Evolutionary conservation across 2,329 filamentous ascomycete species (phyloP), one percentile per base, ranked within the genome.

Genomic region (Ploettnerulaceae sp.): DNA sequence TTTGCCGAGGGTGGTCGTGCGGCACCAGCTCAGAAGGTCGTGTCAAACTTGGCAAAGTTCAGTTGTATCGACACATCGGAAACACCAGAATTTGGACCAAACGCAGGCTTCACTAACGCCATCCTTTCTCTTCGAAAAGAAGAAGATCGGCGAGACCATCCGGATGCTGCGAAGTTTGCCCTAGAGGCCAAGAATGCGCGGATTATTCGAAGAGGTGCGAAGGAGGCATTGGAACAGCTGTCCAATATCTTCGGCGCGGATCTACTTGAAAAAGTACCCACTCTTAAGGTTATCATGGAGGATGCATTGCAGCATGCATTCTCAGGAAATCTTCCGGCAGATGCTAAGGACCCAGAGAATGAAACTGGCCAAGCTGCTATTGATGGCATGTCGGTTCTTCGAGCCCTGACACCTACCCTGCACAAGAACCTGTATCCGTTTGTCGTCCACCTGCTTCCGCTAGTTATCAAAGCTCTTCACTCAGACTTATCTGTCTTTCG

Each of bases 61-160:
- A 95, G 89, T 54, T 98, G 93, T 62, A 89, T 96, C 61, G 93
- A 98, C 64, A 95, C 94, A 1, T 91, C 93, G 0, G 94, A 98
- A 66, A 98, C 94, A 0, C 93, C 93, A 0, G 93, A 97, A 61
- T 97, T 97, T 64, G 81, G 84, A 4, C 83, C 86, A 21, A 93
- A 97, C 60, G 86, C 85, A 1, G 66, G 73, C 33, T 84, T 94
- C 61, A 86, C 84, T 35, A 81, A 82, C 54, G 84, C 84, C 11
- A 93, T 98, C 46, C 70, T 98, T 12, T 97, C 93, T 0, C 82
- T 98, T 66, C 88, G 91, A 58, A 98, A 98, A 68, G 93, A 98
- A 63, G 93, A 98, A 67, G 93, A 98, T 61, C 79, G 93, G 34
- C 84, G 90, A 55, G 93, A 98, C 58, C 90, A 96, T 59, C 81